A percentile compares a stretch with the other conserved stretches of the same genome.
Conservation (phyloP, 495 filamentous ascomycete species). For the Hyphodiscus hymeniophilus region DNA sequence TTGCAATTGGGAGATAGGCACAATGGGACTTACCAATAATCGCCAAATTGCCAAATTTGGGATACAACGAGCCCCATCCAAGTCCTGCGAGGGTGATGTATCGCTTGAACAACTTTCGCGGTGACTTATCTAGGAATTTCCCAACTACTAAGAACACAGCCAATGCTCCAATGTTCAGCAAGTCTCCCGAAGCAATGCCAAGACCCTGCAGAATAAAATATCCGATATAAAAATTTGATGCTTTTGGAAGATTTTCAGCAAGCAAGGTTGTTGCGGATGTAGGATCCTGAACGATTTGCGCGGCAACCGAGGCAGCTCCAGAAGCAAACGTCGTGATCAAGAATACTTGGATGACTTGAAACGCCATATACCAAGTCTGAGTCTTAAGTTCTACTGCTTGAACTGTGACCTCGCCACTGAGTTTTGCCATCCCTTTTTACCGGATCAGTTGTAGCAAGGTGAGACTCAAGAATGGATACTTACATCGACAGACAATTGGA, state of each 20-base stretch:
- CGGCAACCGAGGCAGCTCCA: conserved; percentile 58
- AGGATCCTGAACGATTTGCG: conserved; percentile 58
- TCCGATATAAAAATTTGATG: conserved; percentile 90
- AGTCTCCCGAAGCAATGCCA: conserved; percentile 60
- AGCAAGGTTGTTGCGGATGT: conserved; percentile 54
- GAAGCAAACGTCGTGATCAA: conserved; percentile 78
- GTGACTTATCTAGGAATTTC: conserved; percentile 47
- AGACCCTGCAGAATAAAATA: conserved; percentile 93
- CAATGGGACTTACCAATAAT: conserved; percentile 60
- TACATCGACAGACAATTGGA: conserved; percentile 64
- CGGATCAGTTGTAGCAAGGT: conserved; percentile 16
- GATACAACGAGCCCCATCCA: conserved; percentile 85
- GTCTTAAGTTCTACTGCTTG: conserved; percentile 74
- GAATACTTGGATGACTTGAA: conserved; percentile 95
- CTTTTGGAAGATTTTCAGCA: conserved; percentile 67
- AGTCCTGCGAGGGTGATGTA: conserved; percentile 52
- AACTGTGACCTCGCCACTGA: conserved; percentile 67
- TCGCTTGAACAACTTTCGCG: conserved; percentile 48
- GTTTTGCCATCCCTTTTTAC: conserved; percentile 49
- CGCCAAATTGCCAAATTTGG: conserved; percentile 75
- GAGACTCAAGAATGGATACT: not conserved
- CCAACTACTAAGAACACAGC: conserved; percentile 72
- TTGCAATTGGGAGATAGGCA: conserved; percentile 12
- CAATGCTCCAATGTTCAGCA: conserved; percentile 72
- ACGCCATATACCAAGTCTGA: conserved; percentile 87